Evolutionary conservation across 176 grass and related monocot species (phyloP).

Genomic region (Bonia amplexicaulis): DNA sequence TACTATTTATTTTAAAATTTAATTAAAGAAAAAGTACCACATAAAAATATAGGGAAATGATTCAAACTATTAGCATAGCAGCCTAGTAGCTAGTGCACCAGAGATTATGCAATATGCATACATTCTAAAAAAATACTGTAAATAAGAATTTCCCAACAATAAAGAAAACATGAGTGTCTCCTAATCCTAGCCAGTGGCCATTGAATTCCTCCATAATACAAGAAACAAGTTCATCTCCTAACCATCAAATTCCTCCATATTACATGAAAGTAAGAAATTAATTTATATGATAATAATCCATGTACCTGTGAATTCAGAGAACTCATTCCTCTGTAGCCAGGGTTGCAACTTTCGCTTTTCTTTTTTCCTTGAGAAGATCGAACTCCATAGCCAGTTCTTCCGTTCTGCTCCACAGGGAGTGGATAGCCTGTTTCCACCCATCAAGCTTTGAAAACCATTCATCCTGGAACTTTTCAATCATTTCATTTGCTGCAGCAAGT

Average conservation of each 20-base stretch:
- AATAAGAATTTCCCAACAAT: constrained; percentile 7
- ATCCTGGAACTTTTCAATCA: constrained; percentile 43
- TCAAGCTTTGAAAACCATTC: constrained; percentile 48
- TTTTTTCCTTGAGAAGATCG: constrained; percentile 43
- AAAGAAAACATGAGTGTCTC: not conserved
- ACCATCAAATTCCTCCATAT: not conserved
- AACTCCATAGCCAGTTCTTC: constrained; percentile 26
- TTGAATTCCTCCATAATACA: constrained; percentile 10
- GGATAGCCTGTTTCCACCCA: not conserved
- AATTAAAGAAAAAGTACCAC: not conserved
- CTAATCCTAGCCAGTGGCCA: not conserved
- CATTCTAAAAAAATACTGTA: constrained; percentile 1
- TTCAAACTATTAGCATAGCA: constrained; percentile 14
- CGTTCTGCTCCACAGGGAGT: constrained; percentile 3
- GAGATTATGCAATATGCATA: constrained; percentile 16
- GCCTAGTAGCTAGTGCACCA: not conserved
- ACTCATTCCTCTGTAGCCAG: constrained; percentile 34
- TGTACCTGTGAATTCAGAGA: constrained; percentile 36
- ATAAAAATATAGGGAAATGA: not conserved
- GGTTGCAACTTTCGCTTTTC: constrained; percentile 27
- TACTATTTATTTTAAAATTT: not conserved
- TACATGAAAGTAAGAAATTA: not conserved
- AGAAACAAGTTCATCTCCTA: constrained; percentile 7
- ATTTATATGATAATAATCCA: constrained; percentile 15
- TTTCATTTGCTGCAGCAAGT: constrained; percentile 11